Percentiles rank a stretch among this genome's conserved stretches.
Conservation (phyloP, 225 moss, liverwort and hornwort species). For the Bryum argenteum region DNA sequence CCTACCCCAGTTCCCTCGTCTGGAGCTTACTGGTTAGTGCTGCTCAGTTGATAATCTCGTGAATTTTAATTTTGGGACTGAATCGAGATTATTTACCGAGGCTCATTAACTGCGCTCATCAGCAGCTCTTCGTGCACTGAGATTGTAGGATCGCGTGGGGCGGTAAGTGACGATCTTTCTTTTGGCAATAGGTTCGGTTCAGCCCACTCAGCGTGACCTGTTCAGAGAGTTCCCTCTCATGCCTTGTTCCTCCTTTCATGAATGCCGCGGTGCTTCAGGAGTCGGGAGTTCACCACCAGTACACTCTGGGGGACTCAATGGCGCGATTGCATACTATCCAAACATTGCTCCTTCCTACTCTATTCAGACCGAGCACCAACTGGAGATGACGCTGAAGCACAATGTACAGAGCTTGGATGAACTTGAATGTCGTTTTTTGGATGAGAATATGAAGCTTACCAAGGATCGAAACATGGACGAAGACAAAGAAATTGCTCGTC, state of each 20-base stretch:
- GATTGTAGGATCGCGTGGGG: slow-evolving; percentile 38
- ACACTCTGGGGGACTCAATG: slow-evolving; percentile 81
- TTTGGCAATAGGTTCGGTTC: slow-evolving; percentile 58
- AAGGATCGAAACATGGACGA: slow-evolving; percentile 97
- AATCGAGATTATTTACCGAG: slow-evolving; percentile 31
- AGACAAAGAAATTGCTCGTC: slow-evolving; percentile 89
- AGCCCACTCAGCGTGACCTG: slow-evolving; percentile 51
- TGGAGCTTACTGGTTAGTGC: slow-evolving; percentile 68
- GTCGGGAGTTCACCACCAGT: slow-evolving; percentile 80
- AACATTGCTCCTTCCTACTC: slow-evolving; percentile 75
- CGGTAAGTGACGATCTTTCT: slow-evolving; percentile 62
- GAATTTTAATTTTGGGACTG: slow-evolving; percentile 42
- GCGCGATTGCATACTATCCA: slow-evolving; percentile 78
- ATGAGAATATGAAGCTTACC: slow-evolving; percentile 95
- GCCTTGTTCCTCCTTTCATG: slow-evolving; percentile 76
- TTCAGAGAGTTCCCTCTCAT: slow-evolving; percentile 60
- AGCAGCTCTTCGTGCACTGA: slow-evolving; percentile 15
- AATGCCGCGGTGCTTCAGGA: slow-evolving; percentile 97
- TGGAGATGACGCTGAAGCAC: slow-evolving; percentile 75
- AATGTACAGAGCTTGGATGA: slow-evolving; percentile 88
- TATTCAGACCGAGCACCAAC: slow-evolving; percentile 76
- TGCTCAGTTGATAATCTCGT: slow-evolving; percentile 53
- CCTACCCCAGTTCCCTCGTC: slow-evolving; percentile 48
- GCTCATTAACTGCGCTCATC: slow-evolving; percentile 12
- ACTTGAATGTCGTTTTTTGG: slow-evolving; percentile 88